These are phyloP conservation scores for Russula olivacea DNA, from an alignment of 768 basidiomycete genomes.

Conservation along the genomic window DNA sequence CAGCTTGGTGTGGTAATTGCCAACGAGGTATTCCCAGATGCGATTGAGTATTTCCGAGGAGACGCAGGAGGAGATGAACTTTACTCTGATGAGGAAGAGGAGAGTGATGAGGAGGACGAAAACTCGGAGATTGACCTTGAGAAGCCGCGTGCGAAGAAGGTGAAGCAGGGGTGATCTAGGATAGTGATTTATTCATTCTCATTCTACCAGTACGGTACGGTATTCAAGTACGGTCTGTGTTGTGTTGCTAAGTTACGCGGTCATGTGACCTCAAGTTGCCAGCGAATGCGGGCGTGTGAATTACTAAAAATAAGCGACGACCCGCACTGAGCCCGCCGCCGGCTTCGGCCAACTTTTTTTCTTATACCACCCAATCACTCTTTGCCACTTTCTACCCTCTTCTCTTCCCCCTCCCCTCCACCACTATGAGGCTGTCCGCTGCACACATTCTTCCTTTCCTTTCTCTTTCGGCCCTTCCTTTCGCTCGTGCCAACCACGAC, in stretches of 20 bases:
- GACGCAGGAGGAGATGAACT: slow-evolving; percentile 51
- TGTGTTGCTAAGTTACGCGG: neutral
- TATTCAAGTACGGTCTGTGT: neutral
- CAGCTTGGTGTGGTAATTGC: slow-evolving; percentile 70
- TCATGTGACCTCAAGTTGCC: neutral
- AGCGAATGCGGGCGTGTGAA: no score
- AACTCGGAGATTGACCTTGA: slow-evolving; percentile 80
- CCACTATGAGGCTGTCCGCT: slow-evolving; percentile 30
- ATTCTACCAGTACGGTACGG: neutral
- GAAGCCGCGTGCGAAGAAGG: slow-evolving; percentile 73
- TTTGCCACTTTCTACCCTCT: neutral
- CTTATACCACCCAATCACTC: neutral
- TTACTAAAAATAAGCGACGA: no score
- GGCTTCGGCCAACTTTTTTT: neutral
- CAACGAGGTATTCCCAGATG: slow-evolving; percentile 74
- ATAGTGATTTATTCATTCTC: slow-evolving; percentile 12
- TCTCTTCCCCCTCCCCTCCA: slow-evolving; percentile 14
- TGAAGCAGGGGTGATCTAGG: slow-evolving; percentile 44
- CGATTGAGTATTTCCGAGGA: slow-evolving; percentile 78
- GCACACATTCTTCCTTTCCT: slow-evolving; percentile 31
- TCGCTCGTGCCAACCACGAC: slow-evolving; percentile 33
- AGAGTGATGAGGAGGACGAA: slow-evolving; percentile 71
- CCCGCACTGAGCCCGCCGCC: neutral
- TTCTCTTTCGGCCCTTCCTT: slow-evolving; percentile 38
- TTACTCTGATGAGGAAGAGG: slow-evolving; percentile 62